Conservation (phyloP, 1,284 basidiomycete genomes). For the Malassezia dermatis region DNA sequence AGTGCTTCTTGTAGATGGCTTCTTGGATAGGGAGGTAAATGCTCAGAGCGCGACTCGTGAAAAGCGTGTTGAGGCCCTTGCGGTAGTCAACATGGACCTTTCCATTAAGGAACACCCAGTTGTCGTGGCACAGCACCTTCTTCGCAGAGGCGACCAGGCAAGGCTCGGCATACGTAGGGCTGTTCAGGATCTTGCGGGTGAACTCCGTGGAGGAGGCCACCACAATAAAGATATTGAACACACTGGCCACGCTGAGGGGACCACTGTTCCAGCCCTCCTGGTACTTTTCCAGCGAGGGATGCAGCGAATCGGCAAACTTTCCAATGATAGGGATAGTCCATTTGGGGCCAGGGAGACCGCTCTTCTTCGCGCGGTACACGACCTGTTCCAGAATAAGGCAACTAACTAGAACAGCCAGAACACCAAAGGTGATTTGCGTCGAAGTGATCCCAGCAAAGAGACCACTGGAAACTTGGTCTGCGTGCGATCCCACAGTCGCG, state of each 20-base stretch:
- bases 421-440: slow-evolving; percentile 24
- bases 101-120: slow-evolving; percentile 96
- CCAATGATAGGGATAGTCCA: slow-evolving; percentile 48
- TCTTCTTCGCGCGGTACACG: slow-evolving; percentile 28
- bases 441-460: not conserved
- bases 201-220: slow-evolving; percentile 44
- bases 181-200: slow-evolving; percentile 46
- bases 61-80: slow-evolving; percentile 76
- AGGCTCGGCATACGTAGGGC: slow-evolving; percentile 52
- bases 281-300: slow-evolving; percentile 45
- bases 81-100: slow-evolving; percentile 91
- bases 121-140: slow-evolving; percentile 71
- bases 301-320: slow-evolving; percentile 45
- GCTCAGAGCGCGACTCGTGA: slow-evolving; percentile 63
- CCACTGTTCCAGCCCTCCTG: slow-evolving; percentile 45
- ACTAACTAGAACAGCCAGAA: slow-evolving; percentile 25
- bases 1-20: slow-evolving; percentile 66
- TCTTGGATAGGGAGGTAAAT: slow-evolving; percentile 84
- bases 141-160: slow-evolving; percentile 90
- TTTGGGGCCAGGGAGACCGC: slow-evolving; percentile 34
- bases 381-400: slow-evolving; percentile 22
- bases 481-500: not conserved
- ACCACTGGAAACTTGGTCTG: not conserved
- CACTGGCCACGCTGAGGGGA: slow-evolving; percentile 45
- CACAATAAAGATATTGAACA: slow-evolving; percentile 46